Evolutionary conservation across 2,329 filamentous ascomycete species (phyloP).

Genomic region (Microdochium nivale): DNA sequence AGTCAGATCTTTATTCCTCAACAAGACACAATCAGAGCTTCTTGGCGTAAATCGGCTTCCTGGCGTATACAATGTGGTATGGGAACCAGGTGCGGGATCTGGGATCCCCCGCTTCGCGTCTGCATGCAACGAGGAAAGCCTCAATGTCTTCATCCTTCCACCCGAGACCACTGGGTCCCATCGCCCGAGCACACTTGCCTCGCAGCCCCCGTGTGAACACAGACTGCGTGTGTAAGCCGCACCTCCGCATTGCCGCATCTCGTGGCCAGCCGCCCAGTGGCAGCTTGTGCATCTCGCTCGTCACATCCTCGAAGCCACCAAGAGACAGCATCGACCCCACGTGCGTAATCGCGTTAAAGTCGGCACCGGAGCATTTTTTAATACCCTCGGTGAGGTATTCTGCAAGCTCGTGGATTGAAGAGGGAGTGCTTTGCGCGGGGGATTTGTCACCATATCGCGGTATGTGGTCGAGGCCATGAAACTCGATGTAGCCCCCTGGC

Average conservation of each 20-base stretch:
- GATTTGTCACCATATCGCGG: neutral
- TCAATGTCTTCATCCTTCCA: neutral
- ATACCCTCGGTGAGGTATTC: neutral
- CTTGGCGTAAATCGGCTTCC: neutral
- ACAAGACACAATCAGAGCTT: too few species aligned
- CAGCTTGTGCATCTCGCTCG: neutral
- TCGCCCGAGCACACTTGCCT: neutral
- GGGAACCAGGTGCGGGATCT: neutral
- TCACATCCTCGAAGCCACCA: neutral
- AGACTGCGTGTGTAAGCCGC: neutral
- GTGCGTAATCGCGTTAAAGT: neutral
- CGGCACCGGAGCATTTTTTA: neutral
- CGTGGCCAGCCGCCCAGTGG: neutral
- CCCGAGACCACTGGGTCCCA: neutral
- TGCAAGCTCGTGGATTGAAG: neutral
- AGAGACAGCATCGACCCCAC: neutral
- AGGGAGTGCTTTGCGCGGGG: neutral
- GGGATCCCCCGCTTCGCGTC: neutral
- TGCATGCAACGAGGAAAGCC: neutral
- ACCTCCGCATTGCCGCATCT: neutral
- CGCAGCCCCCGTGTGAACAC: neutral
- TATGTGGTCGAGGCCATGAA: conserved; percentile 14
- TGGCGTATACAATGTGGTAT: neutral
- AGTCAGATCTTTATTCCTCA: too few species aligned
- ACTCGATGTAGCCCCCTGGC: conserved; percentile 42